These are phyloP conservation scores for Solioccasus polychromus DNA, from an alignment of 768 basidiomycete species.

Conservation along the genomic window DNA sequence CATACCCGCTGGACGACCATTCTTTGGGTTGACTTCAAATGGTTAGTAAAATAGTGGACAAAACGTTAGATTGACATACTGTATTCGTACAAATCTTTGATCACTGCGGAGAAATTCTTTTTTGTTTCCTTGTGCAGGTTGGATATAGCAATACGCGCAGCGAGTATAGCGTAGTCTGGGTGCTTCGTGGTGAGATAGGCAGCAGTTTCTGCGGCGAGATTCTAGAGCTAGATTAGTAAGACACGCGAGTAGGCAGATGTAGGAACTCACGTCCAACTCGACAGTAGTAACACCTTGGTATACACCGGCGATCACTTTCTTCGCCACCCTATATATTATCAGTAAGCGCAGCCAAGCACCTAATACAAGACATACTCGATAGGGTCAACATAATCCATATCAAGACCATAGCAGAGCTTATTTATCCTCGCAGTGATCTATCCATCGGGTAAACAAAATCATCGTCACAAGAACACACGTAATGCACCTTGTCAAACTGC, in stretches of 20 bases:
- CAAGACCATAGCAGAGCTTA: conserved; percentile 95
- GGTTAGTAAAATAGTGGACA: background rate
- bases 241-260: background rate
- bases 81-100: conserved; percentile 88
- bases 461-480: conserved; percentile 5
- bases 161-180: conserved; percentile 97
- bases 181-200: conserved; percentile 97
- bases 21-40: conserved; percentile 87
- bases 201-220: conserved; percentile 95
- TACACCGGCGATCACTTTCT: conserved; percentile 91
- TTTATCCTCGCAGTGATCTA: conserved; percentile 85
- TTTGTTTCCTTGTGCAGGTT: conserved; percentile 99
- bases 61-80: conserved; percentile 42
- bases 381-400: conserved; percentile 87
- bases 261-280: conserved; percentile 81
- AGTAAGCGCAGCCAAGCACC: background rate
- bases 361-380: conserved; percentile 59
- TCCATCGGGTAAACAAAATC: conserved; percentile 14
- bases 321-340: conserved; percentile 59
- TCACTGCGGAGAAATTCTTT: conserved; percentile 91
- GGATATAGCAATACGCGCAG: conserved; percentile 97
- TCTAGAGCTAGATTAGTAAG: conserved; percentile 46
- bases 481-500: conserved; percentile 84
- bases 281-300: conserved; percentile 96
- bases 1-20: conserved; percentile 81